Conservation (phyloP, 352 stramenopile species). For the Pythium aphanidermatum region DNA sequence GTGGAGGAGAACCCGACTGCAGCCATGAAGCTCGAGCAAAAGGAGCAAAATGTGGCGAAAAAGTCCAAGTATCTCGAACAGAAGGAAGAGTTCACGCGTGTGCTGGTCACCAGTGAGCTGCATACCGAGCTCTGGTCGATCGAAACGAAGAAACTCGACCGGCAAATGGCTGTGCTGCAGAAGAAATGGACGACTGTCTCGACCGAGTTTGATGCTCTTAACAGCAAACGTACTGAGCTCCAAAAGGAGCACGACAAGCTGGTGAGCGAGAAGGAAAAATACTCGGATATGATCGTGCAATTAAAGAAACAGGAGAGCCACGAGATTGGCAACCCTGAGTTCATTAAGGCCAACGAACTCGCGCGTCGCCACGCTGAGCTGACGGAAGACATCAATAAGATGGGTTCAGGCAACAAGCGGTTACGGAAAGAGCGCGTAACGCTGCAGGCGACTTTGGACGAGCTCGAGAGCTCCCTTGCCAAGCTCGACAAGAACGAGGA, state of each 20-base stretch:
- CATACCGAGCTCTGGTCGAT: conserved; percentile 83
- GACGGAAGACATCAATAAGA: conserved; percentile 79
- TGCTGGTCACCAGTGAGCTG: conserved; percentile 75
- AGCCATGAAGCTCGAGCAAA: conserved; percentile 8
- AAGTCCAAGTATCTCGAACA: conserved; percentile 68
- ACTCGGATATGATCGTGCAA: conserved; percentile 74
- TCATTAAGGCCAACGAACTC: conserved; percentile 72
- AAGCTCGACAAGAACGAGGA: conserved; percentile 62
- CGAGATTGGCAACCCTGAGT: conserved; percentile 72
- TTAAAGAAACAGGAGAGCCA: conserved; percentile 68
- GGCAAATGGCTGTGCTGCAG: conserved; percentile 39
- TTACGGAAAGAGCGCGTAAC: conserved; percentile 71
- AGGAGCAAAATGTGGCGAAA: conserved; percentile 20
- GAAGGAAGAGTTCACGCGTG: conserved; percentile 74
- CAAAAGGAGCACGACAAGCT: conserved; percentile 73
- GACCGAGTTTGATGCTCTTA: conserved; percentile 61
- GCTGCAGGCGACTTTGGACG: conserved; percentile 59
- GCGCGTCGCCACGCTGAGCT: conserved; percentile 66
- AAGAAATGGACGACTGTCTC: conserved; percentile 74
- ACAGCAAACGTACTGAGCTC: conserved; percentile 45
- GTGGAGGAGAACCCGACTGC: conserved; percentile 61
- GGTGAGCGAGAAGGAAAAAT: conserved; percentile 66
- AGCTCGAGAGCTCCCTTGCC: conserved; percentile 57
- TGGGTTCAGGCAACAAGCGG: conserved; percentile 79
- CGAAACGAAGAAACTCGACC: conserved; percentile 76